Conservation (phyloP, 2,329 filamentous ascomycete species). For the Didymosphaeria variabile region DNA sequence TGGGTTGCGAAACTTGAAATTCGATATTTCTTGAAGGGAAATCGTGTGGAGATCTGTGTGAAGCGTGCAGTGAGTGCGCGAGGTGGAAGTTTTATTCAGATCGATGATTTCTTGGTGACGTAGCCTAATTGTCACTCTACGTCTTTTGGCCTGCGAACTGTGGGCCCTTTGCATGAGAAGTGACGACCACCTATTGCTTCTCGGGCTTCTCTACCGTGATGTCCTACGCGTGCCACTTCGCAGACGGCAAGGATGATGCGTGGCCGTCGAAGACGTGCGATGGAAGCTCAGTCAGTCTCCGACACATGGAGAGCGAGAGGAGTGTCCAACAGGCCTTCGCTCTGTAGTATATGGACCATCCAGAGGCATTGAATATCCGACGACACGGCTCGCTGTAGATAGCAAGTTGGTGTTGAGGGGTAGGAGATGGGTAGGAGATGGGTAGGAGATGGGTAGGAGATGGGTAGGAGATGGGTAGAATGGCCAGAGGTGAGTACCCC, state of each 20-base stretch:
- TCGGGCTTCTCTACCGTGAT: background rate
- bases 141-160: background rate
- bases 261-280: background rate
- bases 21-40: background rate
- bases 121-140: constrained; percentile 16
- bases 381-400: background rate
- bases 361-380: background rate
- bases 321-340: background rate
- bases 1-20: background rate
- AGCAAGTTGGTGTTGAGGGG: background rate
- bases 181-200: background rate
- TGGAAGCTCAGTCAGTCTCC: background rate
- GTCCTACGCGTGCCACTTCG: background rate
- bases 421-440: background rate
- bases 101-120: constrained; percentile 19
- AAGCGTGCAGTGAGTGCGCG: background rate
- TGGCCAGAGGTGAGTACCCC: background rate
- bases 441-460: background rate
- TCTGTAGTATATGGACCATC: too few species aligned
- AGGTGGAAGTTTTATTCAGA: constrained; percentile 11
- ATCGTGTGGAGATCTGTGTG: background rate
- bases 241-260: background rate
- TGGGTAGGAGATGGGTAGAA: too few species aligned
- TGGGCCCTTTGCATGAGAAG: constrained; percentile 7
- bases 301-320: too few species aligned